Evolutionary conservation across 371 early-diverging fungal genomes (phyloP), one percentile per base, ranked within the genome.

Genomic region (Lichtheimia corymbifera): DNA sequence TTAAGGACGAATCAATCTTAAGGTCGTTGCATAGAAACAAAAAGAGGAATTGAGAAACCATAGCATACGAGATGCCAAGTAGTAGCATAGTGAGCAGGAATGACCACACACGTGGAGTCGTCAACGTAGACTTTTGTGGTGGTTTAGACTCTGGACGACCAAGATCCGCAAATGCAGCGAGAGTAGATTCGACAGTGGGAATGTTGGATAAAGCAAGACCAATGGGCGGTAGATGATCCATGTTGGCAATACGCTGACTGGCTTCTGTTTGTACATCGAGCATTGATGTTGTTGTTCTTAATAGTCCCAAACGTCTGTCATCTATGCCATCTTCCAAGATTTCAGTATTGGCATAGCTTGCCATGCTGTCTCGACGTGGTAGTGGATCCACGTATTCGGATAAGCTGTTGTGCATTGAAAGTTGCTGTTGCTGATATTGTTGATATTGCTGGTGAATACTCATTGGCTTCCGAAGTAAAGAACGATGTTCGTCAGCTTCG

Each of bases 131-230:
- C 43, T 63, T 56, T 42, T 61, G 59, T 2, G 62, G 57, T 14
- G 74, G 63, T 18, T 62, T 61, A 3, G 59, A 61, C 30, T 71
- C 70, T 3, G 61, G 60, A 14, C 65, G 59, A 5, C 61, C 64
- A 14, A 71, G 43, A 6, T 28, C 63, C 15, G 70, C 72, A 59
- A 79, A 68, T 3, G 62, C 76, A 6, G 77, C 75, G 5, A 79
- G 55, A 12, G 80, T 74, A 18, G 77, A 70, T 53, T 79, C 80
- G 20, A 79, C 53, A 0, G 74, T 70, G 2, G 80, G 80, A 11
- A 79, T 79, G 44, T 72, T 68, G 0, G 80, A 79, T 12, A 79
- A 59, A 3, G 70, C 77, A 41, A 79, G 71, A 25, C 80, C 80
- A 7, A 79, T 58, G 13, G 80, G 63, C 14, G 80, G 80, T 20